Percentiles rank a stretch among this genome's conserved stretches.
Conservation (phyloP, 331 rosid genomes). For the Acacia concinna region DNA sequence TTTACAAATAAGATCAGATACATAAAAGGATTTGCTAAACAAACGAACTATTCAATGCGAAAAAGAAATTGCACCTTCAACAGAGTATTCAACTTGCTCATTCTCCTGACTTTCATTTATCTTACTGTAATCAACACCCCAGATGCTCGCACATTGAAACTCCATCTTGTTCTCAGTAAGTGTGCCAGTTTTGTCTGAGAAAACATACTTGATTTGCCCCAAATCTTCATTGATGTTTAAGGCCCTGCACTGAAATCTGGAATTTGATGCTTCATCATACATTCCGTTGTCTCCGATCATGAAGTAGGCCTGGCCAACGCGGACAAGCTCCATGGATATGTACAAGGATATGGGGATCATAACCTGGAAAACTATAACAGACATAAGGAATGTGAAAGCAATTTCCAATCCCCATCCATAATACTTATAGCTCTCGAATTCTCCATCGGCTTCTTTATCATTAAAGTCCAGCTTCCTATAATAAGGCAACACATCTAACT, state of each 20-base stretch:
- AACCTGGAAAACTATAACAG: constrained; percentile 87
- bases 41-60: constrained; percentile 1
- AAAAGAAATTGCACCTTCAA: constrained; percentile 51
- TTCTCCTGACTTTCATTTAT: constrained; percentile 28
- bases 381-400: constrained; percentile 84
- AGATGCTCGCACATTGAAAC: constrained; percentile 85
- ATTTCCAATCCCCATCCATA: constrained; percentile 74
- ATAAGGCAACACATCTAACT: constrained; percentile 56
- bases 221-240: constrained; percentile 93
- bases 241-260: constrained; percentile 92
- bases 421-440: constrained; percentile 47
- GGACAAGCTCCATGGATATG: constrained; percentile 96
- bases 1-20: constrained; percentile 9
- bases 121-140: constrained; percentile 75
- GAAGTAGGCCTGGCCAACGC: constrained; percentile 92
- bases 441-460: not conserved
- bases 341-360: constrained; percentile 96
- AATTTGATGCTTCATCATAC: constrained; percentile 78
- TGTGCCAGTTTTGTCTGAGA: constrained; percentile 96
- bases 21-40: not conserved
- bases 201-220: constrained; percentile 88
- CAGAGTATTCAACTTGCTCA: constrained; percentile 53
- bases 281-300: constrained; percentile 72
- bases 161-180: constrained; percentile 99
- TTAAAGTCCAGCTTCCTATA: constrained; percentile 63